Evolutionary conservation across 805 yeast genomes (phyloP).

Genomic region (Starmerella cellae): DNA sequence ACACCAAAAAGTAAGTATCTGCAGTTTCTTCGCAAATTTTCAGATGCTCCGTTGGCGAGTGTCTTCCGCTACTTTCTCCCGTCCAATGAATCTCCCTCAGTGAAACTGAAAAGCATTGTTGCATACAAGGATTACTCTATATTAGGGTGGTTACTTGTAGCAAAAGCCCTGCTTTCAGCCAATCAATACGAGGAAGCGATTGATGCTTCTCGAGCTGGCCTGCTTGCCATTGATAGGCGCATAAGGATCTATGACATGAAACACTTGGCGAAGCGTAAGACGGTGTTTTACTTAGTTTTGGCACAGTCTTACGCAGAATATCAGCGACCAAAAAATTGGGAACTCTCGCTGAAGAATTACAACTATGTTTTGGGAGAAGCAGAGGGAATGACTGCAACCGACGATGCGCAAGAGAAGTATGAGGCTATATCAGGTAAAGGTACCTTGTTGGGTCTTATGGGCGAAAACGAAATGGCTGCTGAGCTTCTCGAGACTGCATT

Average conservation of each 20-base stretch:
- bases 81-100: background rate
- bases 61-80: background rate
- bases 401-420: conserved; percentile 16
- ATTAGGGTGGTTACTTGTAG: conserved; percentile 52
- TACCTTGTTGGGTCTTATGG: conserved; percentile 55
- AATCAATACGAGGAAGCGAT: conserved; percentile 54
- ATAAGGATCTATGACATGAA: conserved; percentile 35
- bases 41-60: background rate
- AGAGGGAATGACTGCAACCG: conserved; percentile 23
- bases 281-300: conserved; percentile 48
- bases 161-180: conserved; percentile 44
- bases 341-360: conserved; percentile 59
- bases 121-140: conserved; percentile 29
- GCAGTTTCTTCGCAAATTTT: background rate
- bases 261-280: conserved; percentile 31
- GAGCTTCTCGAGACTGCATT: conserved; percentile 40
- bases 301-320: conserved; percentile 70
- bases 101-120: background rate
- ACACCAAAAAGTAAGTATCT: background rate
- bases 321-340: conserved; percentile 82
- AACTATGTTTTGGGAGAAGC: conserved; percentile 43
- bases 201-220: conserved; percentile 46
- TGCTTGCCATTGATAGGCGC: conserved; percentile 33
- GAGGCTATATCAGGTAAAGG: conserved; percentile 74
- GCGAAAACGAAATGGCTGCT: conserved; percentile 43